These are phyloP conservation scores for Diaporthe humulicola DNA, from an alignment of 2,329 filamentous ascomycete genomes.

Conservation along the genomic window DNA sequence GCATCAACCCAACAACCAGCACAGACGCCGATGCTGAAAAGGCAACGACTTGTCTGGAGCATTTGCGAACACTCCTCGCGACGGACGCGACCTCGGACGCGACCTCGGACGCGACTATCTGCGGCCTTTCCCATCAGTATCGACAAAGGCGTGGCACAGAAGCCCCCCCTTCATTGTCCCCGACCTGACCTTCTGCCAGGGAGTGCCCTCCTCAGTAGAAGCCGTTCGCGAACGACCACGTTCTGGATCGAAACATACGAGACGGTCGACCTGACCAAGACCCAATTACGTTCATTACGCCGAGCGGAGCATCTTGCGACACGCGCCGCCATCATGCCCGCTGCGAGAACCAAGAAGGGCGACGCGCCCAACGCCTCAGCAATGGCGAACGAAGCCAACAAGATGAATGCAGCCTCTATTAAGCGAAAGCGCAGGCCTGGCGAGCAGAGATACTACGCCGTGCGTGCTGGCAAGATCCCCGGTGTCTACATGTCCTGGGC, in stretches of 20 bases:
- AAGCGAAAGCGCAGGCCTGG: slow-evolving; percentile 62
- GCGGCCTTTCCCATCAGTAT: neutral
- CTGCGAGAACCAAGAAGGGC: slow-evolving; percentile 30
- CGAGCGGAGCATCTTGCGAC: slow-evolving; percentile 30
- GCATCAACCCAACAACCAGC: slow-evolving; percentile 13
- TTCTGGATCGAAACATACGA: slow-evolving; percentile 26
- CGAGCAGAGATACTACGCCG: slow-evolving; percentile 73
- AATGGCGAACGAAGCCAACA: slow-evolving; percentile 20
- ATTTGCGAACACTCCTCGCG: slow-evolving; percentile 21
- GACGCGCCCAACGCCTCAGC: neutral
- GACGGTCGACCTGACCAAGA: neutral
- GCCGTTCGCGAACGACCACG: slow-evolving; percentile 22
- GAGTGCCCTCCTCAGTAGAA: neutral
- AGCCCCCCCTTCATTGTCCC: neutral
- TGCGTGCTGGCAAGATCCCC: slow-evolving; percentile 67
- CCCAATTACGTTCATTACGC: slow-evolving; percentile 5
- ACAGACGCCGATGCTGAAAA: slow-evolving; percentile 26
- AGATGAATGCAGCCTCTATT: slow-evolving; percentile 19
- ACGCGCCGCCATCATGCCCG: slow-evolving; percentile 35
- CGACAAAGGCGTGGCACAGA: slow-evolving; percentile 1
- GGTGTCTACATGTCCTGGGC: slow-evolving; percentile 74
- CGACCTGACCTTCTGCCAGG: neutral
- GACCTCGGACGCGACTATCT: slow-evolving; percentile 4
- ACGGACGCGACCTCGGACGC: slow-evolving; percentile 23
- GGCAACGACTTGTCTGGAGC: slow-evolving; percentile 31